Percentiles rank a stretch among this genome's conserved stretches.
Conservation (phyloP, 2,329 filamentous ascomycete species). For the Colletotrichum horii region DNA sequence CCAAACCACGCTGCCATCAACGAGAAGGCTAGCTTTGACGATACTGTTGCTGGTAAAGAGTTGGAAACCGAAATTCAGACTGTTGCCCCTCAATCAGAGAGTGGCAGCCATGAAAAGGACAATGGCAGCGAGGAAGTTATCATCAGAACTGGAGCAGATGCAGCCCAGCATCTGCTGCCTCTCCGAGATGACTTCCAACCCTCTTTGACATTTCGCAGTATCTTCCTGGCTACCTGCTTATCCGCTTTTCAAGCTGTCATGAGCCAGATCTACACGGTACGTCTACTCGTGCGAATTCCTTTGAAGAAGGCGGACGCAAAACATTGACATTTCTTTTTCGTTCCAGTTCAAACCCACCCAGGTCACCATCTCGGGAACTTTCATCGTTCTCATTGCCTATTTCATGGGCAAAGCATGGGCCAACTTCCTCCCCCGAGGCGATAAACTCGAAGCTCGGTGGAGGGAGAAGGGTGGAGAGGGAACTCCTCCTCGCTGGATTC, state of each 20-base stretch:
- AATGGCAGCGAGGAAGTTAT: conserved; percentile 43
- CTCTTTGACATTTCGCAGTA: conserved; percentile 56
- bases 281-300: conserved; percentile 12
- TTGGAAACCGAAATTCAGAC: conserved; percentile 26
- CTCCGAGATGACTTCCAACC: conserved; percentile 58
- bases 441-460: conserved; percentile 53
- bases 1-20: conserved; percentile 33
- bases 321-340: background rate
- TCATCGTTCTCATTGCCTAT: conserved; percentile 63
- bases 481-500: conserved; percentile 46
- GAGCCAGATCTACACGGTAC: conserved; percentile 58
- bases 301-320: background rate
- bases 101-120: conserved; percentile 16
- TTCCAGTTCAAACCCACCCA: conserved; percentile 57
- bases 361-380: conserved; percentile 55
- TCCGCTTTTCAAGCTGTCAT: conserved; percentile 60
- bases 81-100: conserved; percentile 13
- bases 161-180: conserved; percentile 51
- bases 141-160: conserved; percentile 58
- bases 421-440: conserved; percentile 54
- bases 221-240: conserved; percentile 54
- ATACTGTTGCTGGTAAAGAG: conserved; percentile 16
- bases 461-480: conserved; percentile 43
- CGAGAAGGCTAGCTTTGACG: conserved; percentile 29
- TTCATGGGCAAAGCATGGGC: conserved; percentile 57